Percentiles rank a stretch among this genome's conserved stretches.
These are phyloP conservation scores for Penicillium olsonii DNA, from an alignment of 2,329 filamentous ascomycete genomes.

Conservation along the genomic window DNA sequence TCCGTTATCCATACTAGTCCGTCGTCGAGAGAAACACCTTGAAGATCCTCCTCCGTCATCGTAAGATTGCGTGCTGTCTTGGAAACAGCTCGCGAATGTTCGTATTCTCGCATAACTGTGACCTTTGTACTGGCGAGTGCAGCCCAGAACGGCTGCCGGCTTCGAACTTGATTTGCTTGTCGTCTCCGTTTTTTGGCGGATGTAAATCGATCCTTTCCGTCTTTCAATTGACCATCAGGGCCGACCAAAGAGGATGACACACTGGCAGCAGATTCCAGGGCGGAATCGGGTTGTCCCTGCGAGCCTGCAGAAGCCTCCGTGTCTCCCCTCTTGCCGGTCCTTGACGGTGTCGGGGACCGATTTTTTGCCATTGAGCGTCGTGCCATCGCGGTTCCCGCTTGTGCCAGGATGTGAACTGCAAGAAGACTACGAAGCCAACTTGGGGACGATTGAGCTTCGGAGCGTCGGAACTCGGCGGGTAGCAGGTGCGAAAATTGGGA, in stretches of 20 bases:
- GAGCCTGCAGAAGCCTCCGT: conserved; percentile 49
- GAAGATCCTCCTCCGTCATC: conserved; percentile 46
- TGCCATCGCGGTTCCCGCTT: conserved; percentile 50
- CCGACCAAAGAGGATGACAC: conserved; percentile 41
- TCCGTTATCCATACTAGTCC: conserved; percentile 51
- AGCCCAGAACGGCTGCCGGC: conserved; percentile 90
- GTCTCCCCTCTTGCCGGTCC: conserved; percentile 46
- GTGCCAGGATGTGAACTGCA: conserved; percentile 51
- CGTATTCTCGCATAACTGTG: conserved; percentile 88
- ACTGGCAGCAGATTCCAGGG: conserved; percentile 45
- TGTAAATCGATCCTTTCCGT: conserved; percentile 60
- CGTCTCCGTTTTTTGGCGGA: conserved; percentile 80
- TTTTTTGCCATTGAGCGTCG: conserved; percentile 50
- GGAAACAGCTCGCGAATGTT: conserved; percentile 64
- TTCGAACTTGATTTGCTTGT: conserved; percentile 86
- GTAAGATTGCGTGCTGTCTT: conserved; percentile 41
- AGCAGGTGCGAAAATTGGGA: conserved; percentile 46
- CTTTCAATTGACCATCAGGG: conserved; percentile 50
- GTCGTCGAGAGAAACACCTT: conserved; percentile 43
- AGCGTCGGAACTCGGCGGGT: conserved; percentile 46
- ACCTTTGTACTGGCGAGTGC: conserved; percentile 95
- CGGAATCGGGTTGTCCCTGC: conserved; percentile 43
- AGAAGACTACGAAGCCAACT: conserved; percentile 51
- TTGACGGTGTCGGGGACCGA: conserved; percentile 41
- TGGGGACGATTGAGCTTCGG: conserved; percentile 44